phyloP scores from a whole-genome alignment of 2,329 filamentous ascomycete species.

The Aureobasidium pullulans region DNA sequence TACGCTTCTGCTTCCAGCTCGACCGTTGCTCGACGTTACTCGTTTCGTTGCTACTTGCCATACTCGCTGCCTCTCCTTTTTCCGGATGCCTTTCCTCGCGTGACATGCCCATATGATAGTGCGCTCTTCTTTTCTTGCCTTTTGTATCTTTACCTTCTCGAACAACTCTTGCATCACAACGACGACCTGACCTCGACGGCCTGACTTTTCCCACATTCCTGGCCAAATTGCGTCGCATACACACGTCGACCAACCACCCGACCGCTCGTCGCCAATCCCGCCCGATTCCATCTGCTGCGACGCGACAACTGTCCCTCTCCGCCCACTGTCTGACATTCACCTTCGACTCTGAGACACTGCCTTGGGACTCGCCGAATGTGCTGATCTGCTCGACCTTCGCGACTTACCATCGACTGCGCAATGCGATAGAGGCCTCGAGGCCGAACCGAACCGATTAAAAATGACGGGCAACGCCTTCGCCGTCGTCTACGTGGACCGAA shows the following conservation, averaged over 20 bases:
- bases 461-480: conserved; percentile 40
- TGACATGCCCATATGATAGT: conserved; percentile 12
- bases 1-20: conserved; percentile 14
- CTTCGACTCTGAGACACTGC: conserved; percentile 2
- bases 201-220: conserved; percentile 12
- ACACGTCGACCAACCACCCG: neutral
- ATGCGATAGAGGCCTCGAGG: conserved; percentile 13
- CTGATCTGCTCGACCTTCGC: neutral
- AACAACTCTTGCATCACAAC: neutral
- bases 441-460: conserved; percentile 1
- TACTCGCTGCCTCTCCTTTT: conserved; percentile 13
- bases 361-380: neutral
- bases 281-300: neutral
- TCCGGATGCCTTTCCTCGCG: conserved; percentile 5
- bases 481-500: conserved; percentile 37
- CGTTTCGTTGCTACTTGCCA: neutral
- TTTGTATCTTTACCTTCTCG: neutral
- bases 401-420: conserved; percentile 8
- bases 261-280: neutral
- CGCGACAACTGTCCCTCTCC: neutral
- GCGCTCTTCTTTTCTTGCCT: conserved; percentile 7
- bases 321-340: neutral
- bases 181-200: neutral
- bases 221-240: conserved; percentile 9
- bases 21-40: conserved; percentile 9